Conservation (phyloP, 495 filamentous ascomycete genomes). For the Penicillium malachiteum region DNA sequence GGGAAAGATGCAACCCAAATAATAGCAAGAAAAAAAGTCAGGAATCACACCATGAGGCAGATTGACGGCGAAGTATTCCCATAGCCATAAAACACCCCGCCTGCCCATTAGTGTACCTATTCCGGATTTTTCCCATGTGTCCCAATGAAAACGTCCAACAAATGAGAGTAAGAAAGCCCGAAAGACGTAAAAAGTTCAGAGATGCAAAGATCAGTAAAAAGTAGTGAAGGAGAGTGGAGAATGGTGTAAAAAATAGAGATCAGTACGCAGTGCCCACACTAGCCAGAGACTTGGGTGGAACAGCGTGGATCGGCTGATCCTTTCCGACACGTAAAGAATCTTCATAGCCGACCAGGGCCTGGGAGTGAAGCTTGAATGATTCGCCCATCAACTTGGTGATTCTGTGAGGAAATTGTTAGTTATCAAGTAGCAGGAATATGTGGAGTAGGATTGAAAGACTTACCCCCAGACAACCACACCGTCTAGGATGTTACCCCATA, state of each 20-base stretch:
- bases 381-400: constrained; percentile 98
- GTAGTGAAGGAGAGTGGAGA: constrained; percentile 12
- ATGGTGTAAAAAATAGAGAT: constrained; percentile 2
- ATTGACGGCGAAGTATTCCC: constrained; percentile 35
- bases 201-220: constrained; percentile 11
- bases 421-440: constrained; percentile 3
- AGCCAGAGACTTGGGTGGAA: constrained; percentile 47
- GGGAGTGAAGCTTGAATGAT: constrained; percentile 94
- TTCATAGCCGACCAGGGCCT: constrained; percentile 90
- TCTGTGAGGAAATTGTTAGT: constrained; percentile 57
- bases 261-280: constrained; percentile 51
- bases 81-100: constrained; percentile 34
- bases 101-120: constrained; percentile 38
- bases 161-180: constrained; percentile 34
- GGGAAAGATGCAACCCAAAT: constrained; percentile 30
- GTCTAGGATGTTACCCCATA: constrained; percentile 98
- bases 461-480: constrained; percentile 99
- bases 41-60: constrained; percentile 37
- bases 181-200: constrained; percentile 8
- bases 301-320: constrained; percentile 47
- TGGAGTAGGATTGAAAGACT: constrained; percentile 31
- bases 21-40: constrained; percentile 26
- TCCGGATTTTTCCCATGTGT: constrained; percentile 35
- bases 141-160: constrained; percentile 33
- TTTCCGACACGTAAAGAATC: constrained; percentile 59